Evolutionary conservation across 495 filamentous ascomycete species (phyloP).

Genomic region (Hypoxylon fuscum): DNA sequence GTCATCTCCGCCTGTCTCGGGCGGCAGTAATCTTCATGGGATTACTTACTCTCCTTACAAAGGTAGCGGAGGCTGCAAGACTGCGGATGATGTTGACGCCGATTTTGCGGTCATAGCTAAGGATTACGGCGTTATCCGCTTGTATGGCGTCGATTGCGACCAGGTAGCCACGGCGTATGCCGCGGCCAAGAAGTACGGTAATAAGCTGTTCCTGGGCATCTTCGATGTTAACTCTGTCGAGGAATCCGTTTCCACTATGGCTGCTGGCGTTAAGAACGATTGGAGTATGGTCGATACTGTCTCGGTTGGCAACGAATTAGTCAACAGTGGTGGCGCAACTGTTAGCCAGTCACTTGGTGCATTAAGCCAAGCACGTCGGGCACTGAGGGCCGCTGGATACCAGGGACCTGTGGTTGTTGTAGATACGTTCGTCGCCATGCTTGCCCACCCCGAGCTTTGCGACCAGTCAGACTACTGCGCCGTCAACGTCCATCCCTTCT

Average conservation of each 20-base stretch:
- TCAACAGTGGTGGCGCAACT: constrained; percentile 68
- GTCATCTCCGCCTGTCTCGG: constrained; percentile 14
- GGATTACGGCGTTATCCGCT: constrained; percentile 69
- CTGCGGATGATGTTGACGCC: constrained; percentile 63
- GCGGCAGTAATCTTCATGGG: constrained; percentile 54
- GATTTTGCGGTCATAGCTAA: constrained; percentile 66
- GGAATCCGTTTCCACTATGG: constrained; percentile 63
- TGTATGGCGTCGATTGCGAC: constrained; percentile 85
- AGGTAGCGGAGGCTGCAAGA: constrained; percentile 71
- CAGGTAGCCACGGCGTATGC: constrained; percentile 68
- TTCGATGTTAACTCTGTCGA: constrained; percentile 69
- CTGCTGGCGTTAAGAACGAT: constrained; percentile 57
- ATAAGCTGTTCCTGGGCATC: constrained; percentile 78
- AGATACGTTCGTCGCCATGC: constrained; percentile 76
- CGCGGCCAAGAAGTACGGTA: constrained; percentile 64
- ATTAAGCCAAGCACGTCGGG: constrained; percentile 62
- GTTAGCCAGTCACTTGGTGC: constrained; percentile 62
- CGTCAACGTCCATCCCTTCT: constrained; percentile 86
- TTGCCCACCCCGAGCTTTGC: constrained; percentile 75
- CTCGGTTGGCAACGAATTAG: constrained; percentile 81
- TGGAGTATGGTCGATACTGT: constrained; percentile 76
- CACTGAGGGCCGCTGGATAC: constrained; percentile 71
- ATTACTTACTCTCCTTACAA: constrained; percentile 82
- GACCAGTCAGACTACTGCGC: constrained; percentile 78
- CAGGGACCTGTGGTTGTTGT: constrained; percentile 78